Base-by-base conservation (phyloP, 345 rosid species). In the Theobroma cacao region DNA sequence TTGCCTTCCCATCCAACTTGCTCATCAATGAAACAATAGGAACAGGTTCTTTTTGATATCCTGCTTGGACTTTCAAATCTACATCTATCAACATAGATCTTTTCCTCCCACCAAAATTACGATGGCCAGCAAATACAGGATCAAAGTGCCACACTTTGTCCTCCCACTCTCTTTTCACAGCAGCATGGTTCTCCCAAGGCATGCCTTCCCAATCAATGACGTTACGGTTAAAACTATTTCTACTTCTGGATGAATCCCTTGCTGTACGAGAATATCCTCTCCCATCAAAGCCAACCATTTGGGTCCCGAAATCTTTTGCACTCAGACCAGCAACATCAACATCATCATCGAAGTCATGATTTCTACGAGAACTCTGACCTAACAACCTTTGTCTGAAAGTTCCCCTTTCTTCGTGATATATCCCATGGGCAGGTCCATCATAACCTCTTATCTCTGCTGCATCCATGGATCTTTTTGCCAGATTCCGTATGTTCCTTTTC, bases 21-120 rank as follows among this genome's bases (percentile, higher is more conserved):
- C 99, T 94, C 82, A 84, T 85, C 82, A 89, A 84, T 52, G 99
- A 93, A 75, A 91, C 89, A 79, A 97, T 87, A 14, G 99, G 99
- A 64, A 93, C 97, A 47, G 80, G 90, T 75, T 87, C 92, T 81
- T 88, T 94, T 79, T 75, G 87, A 84, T 94, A 93, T 84, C 92
- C 87, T 68, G 90, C 90, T 89, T 87, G 91, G 80, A 97, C 99
- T 87, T 93, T 88, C 76, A 97, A 82, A 86, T 93, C 94, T 82
- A 97, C 98, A 77, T 94, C 99, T 15, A 90, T 62, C 86, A 91
- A 86, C 77, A 86, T 75, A n/a, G 89, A 78, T 81, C 90, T 78
- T 33, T 48, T 38, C 72, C 86, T 89, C 75, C 90, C 86, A 74
- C 84, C 88, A 79, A 85, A 77, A 80, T 64, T 79, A 55, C 58